Conservation (phyloP, 768 basidiomycete species). For the Sistotremastrum suecicum region DNA sequence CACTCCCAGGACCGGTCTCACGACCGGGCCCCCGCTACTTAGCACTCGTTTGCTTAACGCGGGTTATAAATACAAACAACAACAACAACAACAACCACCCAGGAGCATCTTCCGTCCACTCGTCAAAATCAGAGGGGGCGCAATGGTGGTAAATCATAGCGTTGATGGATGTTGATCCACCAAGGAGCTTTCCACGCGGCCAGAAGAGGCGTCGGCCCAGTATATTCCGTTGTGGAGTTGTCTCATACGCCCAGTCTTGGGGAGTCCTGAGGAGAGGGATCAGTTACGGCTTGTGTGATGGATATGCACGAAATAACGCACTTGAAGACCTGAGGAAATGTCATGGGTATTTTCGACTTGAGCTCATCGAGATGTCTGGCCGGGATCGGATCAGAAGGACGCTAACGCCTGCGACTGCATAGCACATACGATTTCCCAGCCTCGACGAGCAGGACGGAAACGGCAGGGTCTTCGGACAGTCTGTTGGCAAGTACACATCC, state of each 20-base stretch:
- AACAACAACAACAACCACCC: too few relatives aligned
- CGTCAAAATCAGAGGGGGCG: constrained; percentile 17
- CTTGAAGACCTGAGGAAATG: too few relatives aligned
- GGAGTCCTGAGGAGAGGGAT: constrained; percentile 27
- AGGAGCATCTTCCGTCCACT: constrained; percentile 15
- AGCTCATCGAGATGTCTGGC: too few relatives aligned
- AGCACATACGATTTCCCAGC: constrained; percentile 10
- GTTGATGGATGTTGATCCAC: constrained; percentile 57
- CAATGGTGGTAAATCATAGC: constrained; percentile 31
- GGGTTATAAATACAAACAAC: too few relatives aligned
- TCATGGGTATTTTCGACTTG: too few relatives aligned
- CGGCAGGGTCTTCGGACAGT: constrained; percentile 18
- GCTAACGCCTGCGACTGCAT: too few relatives aligned
- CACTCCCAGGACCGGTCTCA: too few relatives aligned
- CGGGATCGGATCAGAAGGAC: too few relatives aligned
- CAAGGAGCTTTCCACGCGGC: constrained; percentile 55
- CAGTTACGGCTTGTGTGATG: too few relatives aligned
- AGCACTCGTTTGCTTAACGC: too few relatives aligned
- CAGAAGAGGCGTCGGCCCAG: constrained; percentile 31
- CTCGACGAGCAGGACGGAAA: constrained; percentile 22
- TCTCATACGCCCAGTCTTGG: constrained; percentile 44
- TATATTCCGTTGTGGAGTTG: constrained; percentile 31
- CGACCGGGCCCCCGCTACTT: too few relatives aligned
- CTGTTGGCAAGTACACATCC: constrained; percentile 25
- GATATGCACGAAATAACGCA: too few relatives aligned